Evolutionary conservation across 192 early-diverging fungal genomes (phyloP).

Genomic region (Linderina pennispora): DNA sequence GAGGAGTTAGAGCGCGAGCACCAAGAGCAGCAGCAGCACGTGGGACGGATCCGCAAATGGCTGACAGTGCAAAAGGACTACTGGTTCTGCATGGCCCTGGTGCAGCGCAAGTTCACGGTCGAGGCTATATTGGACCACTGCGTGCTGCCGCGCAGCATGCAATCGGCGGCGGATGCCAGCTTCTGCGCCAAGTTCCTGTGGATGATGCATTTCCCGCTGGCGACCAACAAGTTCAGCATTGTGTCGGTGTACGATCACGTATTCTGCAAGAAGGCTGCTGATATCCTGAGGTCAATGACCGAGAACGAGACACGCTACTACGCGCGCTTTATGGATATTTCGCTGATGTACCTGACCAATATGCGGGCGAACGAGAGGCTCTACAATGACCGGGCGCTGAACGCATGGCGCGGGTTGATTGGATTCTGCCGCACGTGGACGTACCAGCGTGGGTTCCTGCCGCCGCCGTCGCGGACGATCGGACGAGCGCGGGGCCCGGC

Average conservation of each 20-base stretch:
- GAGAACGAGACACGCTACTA: constrained; percentile 40
- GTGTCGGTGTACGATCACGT: constrained; percentile 40
- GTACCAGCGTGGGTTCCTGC: constrained; percentile 38
- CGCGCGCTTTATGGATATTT: constrained; percentile 29
- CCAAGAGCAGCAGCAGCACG: constrained; percentile 29
- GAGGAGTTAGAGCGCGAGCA: constrained; percentile 31
- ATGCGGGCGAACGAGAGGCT: constrained; percentile 14
- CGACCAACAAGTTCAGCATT: constrained; percentile 45
- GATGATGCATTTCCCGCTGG: constrained; percentile 45
- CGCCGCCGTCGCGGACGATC: constrained; percentile 36
- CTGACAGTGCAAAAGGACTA: constrained; percentile 45
- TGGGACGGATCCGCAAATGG: constrained; percentile 37
- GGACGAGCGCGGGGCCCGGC: constrained; percentile 9
- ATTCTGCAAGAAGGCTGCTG: constrained; percentile 24
- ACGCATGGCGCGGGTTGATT: constrained; percentile 33
- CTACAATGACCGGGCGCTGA: constrained; percentile 37
- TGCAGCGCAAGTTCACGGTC: constrained; percentile 21
- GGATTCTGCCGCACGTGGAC: constrained; percentile 31
- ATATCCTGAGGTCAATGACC: constrained; percentile 31
- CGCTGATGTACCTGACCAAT: constrained; percentile 27
- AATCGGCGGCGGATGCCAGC: constrained; percentile 37
- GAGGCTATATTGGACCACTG: constrained; percentile 41
- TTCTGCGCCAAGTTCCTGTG: constrained; percentile 44
- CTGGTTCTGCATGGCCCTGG: constrained; percentile 43
- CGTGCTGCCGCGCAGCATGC: constrained; percentile 30